These are phyloP conservation scores for Striga asiatica DNA, from an alignment of 257 asterid genomes.

Conservation along the genomic window DNA sequence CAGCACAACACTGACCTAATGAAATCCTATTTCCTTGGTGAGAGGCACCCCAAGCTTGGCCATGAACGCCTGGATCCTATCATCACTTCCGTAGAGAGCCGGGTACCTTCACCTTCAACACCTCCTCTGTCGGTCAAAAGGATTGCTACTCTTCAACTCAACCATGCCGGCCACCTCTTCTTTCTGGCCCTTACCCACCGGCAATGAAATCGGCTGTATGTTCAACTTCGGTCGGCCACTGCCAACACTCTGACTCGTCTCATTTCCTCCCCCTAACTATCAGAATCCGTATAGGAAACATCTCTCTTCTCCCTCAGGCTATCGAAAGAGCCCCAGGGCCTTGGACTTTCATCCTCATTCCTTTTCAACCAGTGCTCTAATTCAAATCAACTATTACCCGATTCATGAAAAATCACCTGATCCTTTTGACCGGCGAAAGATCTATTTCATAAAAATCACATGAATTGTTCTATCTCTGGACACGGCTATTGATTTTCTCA, in stretches of 20 bases:
- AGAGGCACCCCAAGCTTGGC: too few relatives aligned
- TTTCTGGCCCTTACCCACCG: slow-evolving; percentile 34
- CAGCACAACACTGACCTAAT: too few relatives aligned
- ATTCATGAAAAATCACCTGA: too few relatives aligned
- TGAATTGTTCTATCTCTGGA: too few relatives aligned
- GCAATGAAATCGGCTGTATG: slow-evolving; percentile 47
- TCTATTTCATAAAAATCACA: too few relatives aligned
- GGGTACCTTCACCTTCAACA: slow-evolving; percentile 85
- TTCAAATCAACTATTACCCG: slow-evolving; percentile 53
- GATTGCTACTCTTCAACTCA: slow-evolving; percentile 62
- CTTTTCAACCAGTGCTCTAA: slow-evolving; percentile 59
- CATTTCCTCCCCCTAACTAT: slow-evolving; percentile 56
- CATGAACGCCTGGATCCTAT: too few relatives aligned
- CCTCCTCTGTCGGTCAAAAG: slow-evolving; percentile 98
- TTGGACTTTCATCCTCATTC: slow-evolving; percentile 60
- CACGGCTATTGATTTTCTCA: too few relatives aligned
- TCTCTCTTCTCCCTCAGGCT: slow-evolving; percentile 72
- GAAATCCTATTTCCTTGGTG: too few relatives aligned
- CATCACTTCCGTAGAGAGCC: too few relatives aligned
- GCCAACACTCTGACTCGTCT: slow-evolving; percentile 45
- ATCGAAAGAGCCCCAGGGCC: slow-evolving; percentile 59
- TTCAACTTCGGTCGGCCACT: slow-evolving; percentile 61
- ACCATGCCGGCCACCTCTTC: slow-evolving; percentile 5
- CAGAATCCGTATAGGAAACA: slow-evolving; percentile 42
- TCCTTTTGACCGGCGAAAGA: too few relatives aligned